These are phyloP conservation scores for Paecilomyces sp. DNA, from an alignment of 2,329 filamentous ascomycete species.

Conservation along the genomic window DNA sequence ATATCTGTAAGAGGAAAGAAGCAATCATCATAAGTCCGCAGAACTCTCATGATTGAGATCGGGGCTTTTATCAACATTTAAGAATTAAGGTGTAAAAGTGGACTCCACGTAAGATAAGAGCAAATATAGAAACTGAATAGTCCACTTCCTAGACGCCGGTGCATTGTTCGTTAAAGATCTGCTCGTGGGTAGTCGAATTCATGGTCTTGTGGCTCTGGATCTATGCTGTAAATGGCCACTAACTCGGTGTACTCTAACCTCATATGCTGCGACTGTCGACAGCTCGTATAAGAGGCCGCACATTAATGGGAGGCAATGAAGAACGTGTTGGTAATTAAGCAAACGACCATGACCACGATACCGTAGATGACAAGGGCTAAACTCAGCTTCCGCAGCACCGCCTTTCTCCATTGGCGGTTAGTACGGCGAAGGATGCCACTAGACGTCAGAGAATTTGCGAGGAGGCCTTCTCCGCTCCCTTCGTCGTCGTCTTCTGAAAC, in stretches of 20 bases:
- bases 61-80: background rate
- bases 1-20: background rate
- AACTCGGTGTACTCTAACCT: background rate
- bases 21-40: background rate
- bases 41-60: background rate
- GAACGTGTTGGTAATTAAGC: slow-evolving; percentile 77
- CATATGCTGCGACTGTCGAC: background rate
- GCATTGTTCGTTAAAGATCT: background rate
- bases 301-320: slow-evolving; percentile 59
- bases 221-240: background rate
- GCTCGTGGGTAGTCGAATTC: background rate
- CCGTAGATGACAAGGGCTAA: slow-evolving; percentile 78
- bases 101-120: background rate
- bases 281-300: background rate
- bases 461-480: slow-evolving; percentile 23
- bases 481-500: slow-evolving; percentile 33
- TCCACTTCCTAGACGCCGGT: background rate
- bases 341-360: slow-evolving; percentile 79
- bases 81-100: background rate
- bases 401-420: slow-evolving; percentile 58
- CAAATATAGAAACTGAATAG: background rate
- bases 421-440: slow-evolving; percentile 53
- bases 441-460: slow-evolving; percentile 43
- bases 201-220: background rate
- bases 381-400: slow-evolving; percentile 61